Evolutionary conservation across 768 basidiomycete species (phyloP), one percentile per base, ranked within the genome.

Genomic region (Pisolithus microcarpus): DNA sequence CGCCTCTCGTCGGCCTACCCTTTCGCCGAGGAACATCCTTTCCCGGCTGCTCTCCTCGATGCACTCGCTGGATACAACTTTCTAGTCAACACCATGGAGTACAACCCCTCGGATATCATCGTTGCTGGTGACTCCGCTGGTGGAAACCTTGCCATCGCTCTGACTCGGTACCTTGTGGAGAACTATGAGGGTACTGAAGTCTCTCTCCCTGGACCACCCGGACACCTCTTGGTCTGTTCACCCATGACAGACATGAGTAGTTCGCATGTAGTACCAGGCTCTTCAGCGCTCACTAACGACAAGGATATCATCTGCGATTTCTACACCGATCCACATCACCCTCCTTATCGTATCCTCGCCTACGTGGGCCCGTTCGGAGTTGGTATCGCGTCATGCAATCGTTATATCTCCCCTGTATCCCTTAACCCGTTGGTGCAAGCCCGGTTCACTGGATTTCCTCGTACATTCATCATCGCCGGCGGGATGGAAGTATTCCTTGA

Each of bases 71-170:
- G 65, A 18, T 71, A 70, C 56, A 34, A 59, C 21, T 64, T 71
- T 61, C 61, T 75, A 21, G 53, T 67, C 38, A 34, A 46, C 31
- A 51, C 54, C n/a, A 55, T 72, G 36, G 56, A 58, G 1, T 68
- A 72, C 55, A 30, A 55, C 21, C 54, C 69, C 8, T 19, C 44
- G 23, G 58, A 68, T 34, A 65, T 74, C 46, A 62, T 70, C 46
- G 42, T 74, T 40, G 59, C 66, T 23, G 73, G 72, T 24, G 72
- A 74, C 50, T 70, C 69, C 1, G 69, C 71, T 0, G 74, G 72
- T 5, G 73, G 67, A 5, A 67, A 72, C 57, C 59, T 72, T 26
- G 63, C 60, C 21, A 38, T 62, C n/a, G 47, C 56, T 11, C 53
- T 64, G 28, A 45, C 42, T 26, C 57, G 58, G 4, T 64, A 62